Conservation (phyloP, 495 filamentous ascomycete species). For the Neurospora sp. region DNA sequence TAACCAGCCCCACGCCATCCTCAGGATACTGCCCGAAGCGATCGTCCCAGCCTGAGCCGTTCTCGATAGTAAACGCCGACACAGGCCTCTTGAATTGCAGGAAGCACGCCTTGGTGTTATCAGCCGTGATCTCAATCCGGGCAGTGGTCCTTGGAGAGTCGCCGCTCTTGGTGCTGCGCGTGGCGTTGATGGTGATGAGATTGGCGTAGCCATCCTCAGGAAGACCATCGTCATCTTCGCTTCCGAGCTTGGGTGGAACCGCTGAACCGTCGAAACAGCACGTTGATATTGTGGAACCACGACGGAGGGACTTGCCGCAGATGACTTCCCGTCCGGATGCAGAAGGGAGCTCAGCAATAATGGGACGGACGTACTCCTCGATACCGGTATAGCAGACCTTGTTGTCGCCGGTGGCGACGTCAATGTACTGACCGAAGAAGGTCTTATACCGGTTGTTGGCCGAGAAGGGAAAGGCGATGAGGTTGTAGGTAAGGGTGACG, state of each 20-base stretch:
- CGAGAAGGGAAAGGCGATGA: slow-evolving; percentile 83
- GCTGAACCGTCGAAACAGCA: slow-evolving; percentile 60
- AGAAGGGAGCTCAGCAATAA: slow-evolving; percentile 60
- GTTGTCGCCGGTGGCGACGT: slow-evolving; percentile 64
- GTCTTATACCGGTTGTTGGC: slow-evolving; percentile 67
- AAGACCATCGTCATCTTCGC: slow-evolving; percentile 23
- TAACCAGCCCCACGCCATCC: slow-evolving; percentile 27
- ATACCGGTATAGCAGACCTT: slow-evolving; percentile 61
- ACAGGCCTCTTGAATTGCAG: slow-evolving; percentile 21
- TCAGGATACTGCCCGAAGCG: slow-evolving; percentile 64
- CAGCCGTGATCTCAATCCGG: slow-evolving; percentile 15
- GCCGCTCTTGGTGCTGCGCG: slow-evolving; percentile 3
- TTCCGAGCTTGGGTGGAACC: slow-evolving; percentile 46
- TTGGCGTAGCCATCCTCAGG: slow-evolving; percentile 8
- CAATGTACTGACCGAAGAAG: slow-evolving; percentile 74
- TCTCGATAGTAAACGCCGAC: slow-evolving; percentile 15
- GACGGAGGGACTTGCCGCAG: slow-evolving; percentile 25
- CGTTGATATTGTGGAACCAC: slow-evolving; percentile 36
- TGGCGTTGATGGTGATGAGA: slow-evolving; percentile 18
- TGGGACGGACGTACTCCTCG: slow-evolving; percentile 57
- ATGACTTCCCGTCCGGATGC: slow-evolving; percentile 49
- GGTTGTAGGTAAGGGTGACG: slow-evolving; percentile 77
- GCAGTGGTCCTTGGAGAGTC: slow-evolving; percentile 1
- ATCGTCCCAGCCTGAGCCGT: slow-evolving; percentile 43
- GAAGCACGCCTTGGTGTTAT: slow-evolving; percentile 26